phyloP scores from a whole-genome alignment of 2,329 filamentous ascomycete species.

The Tolypocladium nubicola region DNA sequence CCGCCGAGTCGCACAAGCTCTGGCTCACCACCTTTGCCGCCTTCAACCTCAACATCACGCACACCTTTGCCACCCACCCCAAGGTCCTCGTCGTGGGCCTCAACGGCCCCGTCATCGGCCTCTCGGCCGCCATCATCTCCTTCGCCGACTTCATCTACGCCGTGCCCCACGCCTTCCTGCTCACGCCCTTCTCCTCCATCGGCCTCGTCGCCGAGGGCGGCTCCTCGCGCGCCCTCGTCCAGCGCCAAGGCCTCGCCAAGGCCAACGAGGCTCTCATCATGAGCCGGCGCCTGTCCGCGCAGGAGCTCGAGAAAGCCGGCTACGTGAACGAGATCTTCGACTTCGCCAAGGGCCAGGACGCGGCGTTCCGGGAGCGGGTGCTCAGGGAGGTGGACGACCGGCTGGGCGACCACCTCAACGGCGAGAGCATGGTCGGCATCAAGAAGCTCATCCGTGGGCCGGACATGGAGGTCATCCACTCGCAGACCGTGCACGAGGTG shows the following conservation, averaged over 20 bases:
- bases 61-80: constrained; percentile 84
- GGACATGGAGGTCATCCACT: constrained; percentile 61
- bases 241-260: constrained; percentile 66
- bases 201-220: constrained; percentile 87
- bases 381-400: constrained; percentile 71
- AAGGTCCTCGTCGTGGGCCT: constrained; percentile 88
- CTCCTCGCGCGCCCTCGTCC: constrained; percentile 66
- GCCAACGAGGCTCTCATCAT: constrained; percentile 92
- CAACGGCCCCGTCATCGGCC: constrained; percentile 84
- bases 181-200: constrained; percentile 84
- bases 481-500: constrained; percentile 72
- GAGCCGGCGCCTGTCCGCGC: constrained; percentile 63
- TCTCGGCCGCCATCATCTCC: constrained; percentile 72
- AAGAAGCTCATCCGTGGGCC: constrained; percentile 73
- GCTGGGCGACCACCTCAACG: constrained; percentile 69
- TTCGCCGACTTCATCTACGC: constrained; percentile 91
- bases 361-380: constrained; percentile 60
- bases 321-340: constrained; percentile 80
- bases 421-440: constrained; percentile 69
- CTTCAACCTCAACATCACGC: constrained; percentile 82
- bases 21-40: constrained; percentile 65
- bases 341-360: constrained; percentile 48
- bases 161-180: constrained; percentile 68
- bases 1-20: constrained; percentile 31
- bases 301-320: constrained; percentile 64